Evolutionary conservation across 225 moss, liverwort and hornwort species (phyloP).

Genomic region (Takakia lepidozioides): DNA sequence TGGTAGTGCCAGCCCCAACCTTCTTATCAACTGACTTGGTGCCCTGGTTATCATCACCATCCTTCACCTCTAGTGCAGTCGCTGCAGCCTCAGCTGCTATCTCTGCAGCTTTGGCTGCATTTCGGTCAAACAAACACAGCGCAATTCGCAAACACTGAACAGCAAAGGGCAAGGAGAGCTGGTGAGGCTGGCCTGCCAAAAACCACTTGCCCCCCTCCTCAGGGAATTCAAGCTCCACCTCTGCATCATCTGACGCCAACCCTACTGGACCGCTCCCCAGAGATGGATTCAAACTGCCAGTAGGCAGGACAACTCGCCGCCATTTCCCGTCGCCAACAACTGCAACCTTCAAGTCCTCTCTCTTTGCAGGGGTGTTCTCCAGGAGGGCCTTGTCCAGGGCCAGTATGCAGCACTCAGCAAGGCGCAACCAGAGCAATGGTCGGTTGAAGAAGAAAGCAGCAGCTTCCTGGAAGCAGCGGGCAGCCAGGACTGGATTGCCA

Average conservation of each 20-base stretch:
- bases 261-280: conserved; percentile 13
- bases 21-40: conserved; percentile 30
- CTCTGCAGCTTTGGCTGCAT: conserved; percentile 67
- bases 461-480: conserved; percentile 85
- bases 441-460: conserved; percentile 31
- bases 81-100: conserved; percentile 43
- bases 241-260: conserved; percentile 29
- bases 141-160: conserved; percentile 67
- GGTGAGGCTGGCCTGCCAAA: conserved; percentile 48
- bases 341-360: conserved; percentile 36
- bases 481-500: conserved; percentile 75
- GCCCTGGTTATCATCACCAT: conserved; percentile 40
- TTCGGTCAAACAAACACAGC: conserved; percentile 64
- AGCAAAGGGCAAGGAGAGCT: conserved; percentile 80
- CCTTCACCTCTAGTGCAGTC: conserved; percentile 43
- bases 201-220: conserved; percentile 36
- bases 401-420: conserved; percentile 26
- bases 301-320: conserved; percentile 38
- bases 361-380: conserved; percentile 12
- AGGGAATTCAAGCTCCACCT: conserved; percentile 30
- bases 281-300: conserved; percentile 39
- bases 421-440: conserved; percentile 30
- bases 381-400: conserved; percentile 34
- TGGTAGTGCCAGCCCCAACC: conserved; percentile 40
- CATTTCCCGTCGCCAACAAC: conserved; percentile 54